Evolutionary conservation across 805 yeast genomes (phyloP).

Genomic region (Suhomyces emberorum): DNA sequence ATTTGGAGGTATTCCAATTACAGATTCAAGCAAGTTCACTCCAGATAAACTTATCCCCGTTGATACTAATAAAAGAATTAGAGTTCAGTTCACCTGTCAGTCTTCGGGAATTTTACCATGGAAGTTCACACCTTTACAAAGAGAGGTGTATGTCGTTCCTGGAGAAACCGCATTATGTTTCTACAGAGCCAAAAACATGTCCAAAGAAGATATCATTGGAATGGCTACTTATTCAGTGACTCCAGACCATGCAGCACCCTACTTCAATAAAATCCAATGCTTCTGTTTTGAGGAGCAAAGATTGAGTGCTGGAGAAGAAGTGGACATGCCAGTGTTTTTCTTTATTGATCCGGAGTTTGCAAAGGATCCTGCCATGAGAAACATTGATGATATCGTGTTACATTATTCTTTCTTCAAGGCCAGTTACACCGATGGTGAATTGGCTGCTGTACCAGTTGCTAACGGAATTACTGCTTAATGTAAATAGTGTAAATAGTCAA

Average conservation of each 20-base stretch:
- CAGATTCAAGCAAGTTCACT: slow-evolving; percentile 76
- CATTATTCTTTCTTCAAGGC: slow-evolving; percentile 90
- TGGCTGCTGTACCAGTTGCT: slow-evolving; percentile 33
- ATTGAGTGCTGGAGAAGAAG: slow-evolving; percentile 92
- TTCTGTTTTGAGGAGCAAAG: slow-evolving; percentile 97
- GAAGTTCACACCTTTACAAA: slow-evolving; percentile 91
- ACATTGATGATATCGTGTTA: slow-evolving; percentile 82
- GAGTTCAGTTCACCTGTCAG: slow-evolving; percentile 87
- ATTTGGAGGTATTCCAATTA: slow-evolving; percentile 92
- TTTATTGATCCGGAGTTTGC: slow-evolving; percentile 96
- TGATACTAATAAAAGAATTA: slow-evolving; percentile 74
- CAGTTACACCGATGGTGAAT: slow-evolving; percentile 39
- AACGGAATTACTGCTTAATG: slow-evolving; percentile 7
- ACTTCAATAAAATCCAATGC: slow-evolving; percentile 95
- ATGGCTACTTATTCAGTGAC: slow-evolving; percentile 98
- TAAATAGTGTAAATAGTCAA: slow-evolving; percentile 4
- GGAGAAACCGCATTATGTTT: slow-evolving; percentile 98
- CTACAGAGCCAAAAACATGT: slow-evolving; percentile 82
- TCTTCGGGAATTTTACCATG: slow-evolving; percentile 89
- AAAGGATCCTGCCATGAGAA: slow-evolving; percentile 87
- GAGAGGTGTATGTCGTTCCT: slow-evolving; percentile 88
- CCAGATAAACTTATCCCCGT: slow-evolving; percentile 87
- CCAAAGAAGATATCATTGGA: slow-evolving; percentile 89
- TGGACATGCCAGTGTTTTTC: slow-evolving; percentile 98
- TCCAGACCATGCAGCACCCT: slow-evolving; percentile 95